A percentile compares a stretch with the other conserved stretches of the same genome.
phyloP scores from a whole-genome alignment of 1,284 basidiomycete genomes.

The Afroboletus lepidellus region DNA sequence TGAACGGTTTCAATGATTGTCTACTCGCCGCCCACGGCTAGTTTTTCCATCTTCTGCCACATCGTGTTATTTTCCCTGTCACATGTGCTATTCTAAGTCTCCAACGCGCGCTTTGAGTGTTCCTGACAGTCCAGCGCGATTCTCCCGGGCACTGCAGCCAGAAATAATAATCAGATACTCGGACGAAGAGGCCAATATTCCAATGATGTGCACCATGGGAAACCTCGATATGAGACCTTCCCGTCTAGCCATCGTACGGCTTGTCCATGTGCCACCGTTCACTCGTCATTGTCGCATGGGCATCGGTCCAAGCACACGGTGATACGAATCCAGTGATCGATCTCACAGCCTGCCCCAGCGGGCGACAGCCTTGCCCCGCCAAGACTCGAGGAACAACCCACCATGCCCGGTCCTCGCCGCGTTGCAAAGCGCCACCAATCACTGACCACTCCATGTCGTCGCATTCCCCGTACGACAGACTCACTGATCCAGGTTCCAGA shows the following conservation, averaged over 20 bases:
- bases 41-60: background rate
- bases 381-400: too few relatives aligned
- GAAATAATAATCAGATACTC: background rate
- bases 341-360: background rate
- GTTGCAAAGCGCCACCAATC: too few relatives aligned
- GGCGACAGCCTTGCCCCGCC: too few relatives aligned
- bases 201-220: background rate
- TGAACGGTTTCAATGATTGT: background rate
- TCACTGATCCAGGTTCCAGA: too few relatives aligned
- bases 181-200: background rate
- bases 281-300: background rate
- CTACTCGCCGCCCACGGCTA: background rate
- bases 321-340: background rate
- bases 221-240: background rate
- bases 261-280: background rate
- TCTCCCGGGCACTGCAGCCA: background rate
- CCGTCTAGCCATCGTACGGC: background rate
- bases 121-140: background rate
- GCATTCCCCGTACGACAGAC: too few relatives aligned
- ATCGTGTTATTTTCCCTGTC: background rate
- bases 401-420: too few relatives aligned
- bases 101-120: background rate
- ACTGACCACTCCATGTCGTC: too few relatives aligned
- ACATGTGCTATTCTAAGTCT: background rate
- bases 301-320: background rate